Percentiles rank a stretch among this genome's conserved stretches.
phyloP scores from a whole-genome alignment of 176 grass and related monocot species.

The Oryza rufipogon region DNA sequence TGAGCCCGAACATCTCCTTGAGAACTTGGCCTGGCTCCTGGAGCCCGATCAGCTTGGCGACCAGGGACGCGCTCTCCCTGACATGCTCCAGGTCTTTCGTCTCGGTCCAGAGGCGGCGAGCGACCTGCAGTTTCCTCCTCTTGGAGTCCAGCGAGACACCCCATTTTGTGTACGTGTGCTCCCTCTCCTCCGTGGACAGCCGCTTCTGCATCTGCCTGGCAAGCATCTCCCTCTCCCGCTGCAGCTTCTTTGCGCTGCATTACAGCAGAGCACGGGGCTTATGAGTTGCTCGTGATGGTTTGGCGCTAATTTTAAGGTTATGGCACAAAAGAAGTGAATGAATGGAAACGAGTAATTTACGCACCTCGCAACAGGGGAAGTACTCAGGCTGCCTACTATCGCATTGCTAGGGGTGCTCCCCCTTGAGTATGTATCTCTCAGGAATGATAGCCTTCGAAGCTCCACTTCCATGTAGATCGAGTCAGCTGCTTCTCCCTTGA shows the following conservation, averaged over 20 bases:
- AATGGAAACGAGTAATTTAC: neutral
- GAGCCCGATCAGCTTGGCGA: conserved; percentile 79
- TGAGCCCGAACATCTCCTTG: conserved; percentile 96
- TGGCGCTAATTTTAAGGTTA: neutral
- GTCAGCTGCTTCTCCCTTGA: conserved; percentile 89
- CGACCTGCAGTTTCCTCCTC: conserved; percentile 79
- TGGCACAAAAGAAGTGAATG: neutral
- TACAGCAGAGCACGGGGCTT: neutral
- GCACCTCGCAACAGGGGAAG: conserved; percentile 63
- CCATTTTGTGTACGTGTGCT: conserved; percentile 83
- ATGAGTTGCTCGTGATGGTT: neutral
- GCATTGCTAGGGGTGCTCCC: conserved; percentile 47
- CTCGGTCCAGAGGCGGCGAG: conserved; percentile 69
- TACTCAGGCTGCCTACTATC: conserved; percentile 49
- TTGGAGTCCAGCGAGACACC: conserved; percentile 77
- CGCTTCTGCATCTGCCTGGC: conserved; percentile 77
- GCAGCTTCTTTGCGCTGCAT: conserved; percentile 66
- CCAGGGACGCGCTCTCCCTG: conserved; percentile 78
- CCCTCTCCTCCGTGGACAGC: conserved; percentile 60
- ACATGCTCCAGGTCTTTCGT: conserved; percentile 72
- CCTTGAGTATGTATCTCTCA: conserved; percentile 61
- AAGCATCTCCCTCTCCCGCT: conserved; percentile 82
- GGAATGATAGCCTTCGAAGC: conserved; percentile 72
- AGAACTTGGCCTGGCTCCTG: conserved; percentile 73
- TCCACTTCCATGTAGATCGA: conserved; percentile 98